These are phyloP conservation scores for Purpureocillium lavendulum DNA, from an alignment of 2,329 filamentous ascomycete genomes.

Conservation along the genomic window DNA sequence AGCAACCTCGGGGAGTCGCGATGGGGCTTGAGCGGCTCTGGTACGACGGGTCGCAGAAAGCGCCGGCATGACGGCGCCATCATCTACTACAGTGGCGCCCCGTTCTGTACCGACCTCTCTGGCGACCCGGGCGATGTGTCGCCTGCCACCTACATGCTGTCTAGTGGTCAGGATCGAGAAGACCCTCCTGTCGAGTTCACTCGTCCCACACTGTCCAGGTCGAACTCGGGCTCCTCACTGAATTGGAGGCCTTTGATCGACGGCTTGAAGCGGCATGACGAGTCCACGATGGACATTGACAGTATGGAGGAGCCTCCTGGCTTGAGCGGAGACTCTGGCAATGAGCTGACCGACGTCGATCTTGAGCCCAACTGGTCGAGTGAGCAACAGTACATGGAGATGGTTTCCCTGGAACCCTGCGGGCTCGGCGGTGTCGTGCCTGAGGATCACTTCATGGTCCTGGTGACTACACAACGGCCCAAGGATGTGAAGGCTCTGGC, in stretches of 20 bases:
- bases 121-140: constrained; percentile 49
- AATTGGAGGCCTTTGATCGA: constrained; percentile 42
- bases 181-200: constrained; percentile 10
- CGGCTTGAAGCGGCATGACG: constrained; percentile 4
- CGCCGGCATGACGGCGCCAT: constrained; percentile 62
- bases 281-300: constrained; percentile 19
- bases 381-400: constrained; percentile 27
- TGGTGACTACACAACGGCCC: constrained; percentile 41
- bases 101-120: constrained; percentile 74
- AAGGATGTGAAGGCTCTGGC: constrained; percentile 15
- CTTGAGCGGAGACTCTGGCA: constrained; percentile 23
- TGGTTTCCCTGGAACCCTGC: constrained; percentile 42
- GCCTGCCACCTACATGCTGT: constrained; percentile 39
- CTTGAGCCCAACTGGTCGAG: constrained; percentile 39
- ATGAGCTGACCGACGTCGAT: constrained; percentile 29
- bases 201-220: constrained; percentile 24
- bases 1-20: constrained; percentile 40
- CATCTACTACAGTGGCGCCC: constrained; percentile 74
- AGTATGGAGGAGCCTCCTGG: constrained; percentile 16
- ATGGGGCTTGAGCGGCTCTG: constrained; percentile 40
- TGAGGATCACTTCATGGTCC: constrained; percentile 55
- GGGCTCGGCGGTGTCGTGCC: constrained; percentile 52
- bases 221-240: constrained; percentile 42
- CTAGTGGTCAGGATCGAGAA: constrained; percentile 29
- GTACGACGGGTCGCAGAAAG: constrained; percentile 38